Base-by-base conservation (phyloP, 1,139 yeast species). In the Candida smagusa region DNA sequence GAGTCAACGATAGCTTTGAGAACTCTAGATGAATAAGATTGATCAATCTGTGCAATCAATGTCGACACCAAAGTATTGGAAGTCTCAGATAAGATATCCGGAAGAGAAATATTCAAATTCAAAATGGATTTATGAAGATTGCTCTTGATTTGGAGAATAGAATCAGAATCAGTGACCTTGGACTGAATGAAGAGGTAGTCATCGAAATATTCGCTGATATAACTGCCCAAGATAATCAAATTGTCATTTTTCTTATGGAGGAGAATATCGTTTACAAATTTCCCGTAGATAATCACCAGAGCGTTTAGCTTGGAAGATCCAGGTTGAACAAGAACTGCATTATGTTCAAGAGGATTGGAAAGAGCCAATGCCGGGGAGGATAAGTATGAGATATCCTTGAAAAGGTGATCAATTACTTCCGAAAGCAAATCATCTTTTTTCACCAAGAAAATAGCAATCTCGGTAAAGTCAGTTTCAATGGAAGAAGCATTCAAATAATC, bases 261-360 rank as follows among this genome's bases (percentile, higher is more conserved):
- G 9, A 37, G 24, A 12, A 43, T 23, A 13, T 36, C 39, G 21
- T 29, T 26, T 6, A 47, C 26, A 23, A 49, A 46, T 16, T 43
- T 48, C 7, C 47, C 53, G 23, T 41, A 36, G 4, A 37, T 37
- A 13, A 45, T 22, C 7, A 38, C 30, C 4, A 22, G 27, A 21
- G 25, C 12, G 28, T 11, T 8, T 7, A 22, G 7, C 27, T 33
- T 21, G 11, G 16, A 12, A 2, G 32, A 16, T 27, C 19, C 19
- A 4, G 21, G 26, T 9, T 26, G 21, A 7, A 72, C 45, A 22
- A 77, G 48, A 42, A 63, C 67, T 1, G 69, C 55, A 36, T 66
- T 69, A 21, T 63, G 60, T 12, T 61, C 70, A 34, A 78, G 49
- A 2, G 78, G 67, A 45, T 74, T 76, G 0, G 78, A 70, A 22